These are phyloP conservation scores for Capsella bursapastoris DNA, from an alignment of 345 rosid genomes.

Conservation along the genomic window DNA sequence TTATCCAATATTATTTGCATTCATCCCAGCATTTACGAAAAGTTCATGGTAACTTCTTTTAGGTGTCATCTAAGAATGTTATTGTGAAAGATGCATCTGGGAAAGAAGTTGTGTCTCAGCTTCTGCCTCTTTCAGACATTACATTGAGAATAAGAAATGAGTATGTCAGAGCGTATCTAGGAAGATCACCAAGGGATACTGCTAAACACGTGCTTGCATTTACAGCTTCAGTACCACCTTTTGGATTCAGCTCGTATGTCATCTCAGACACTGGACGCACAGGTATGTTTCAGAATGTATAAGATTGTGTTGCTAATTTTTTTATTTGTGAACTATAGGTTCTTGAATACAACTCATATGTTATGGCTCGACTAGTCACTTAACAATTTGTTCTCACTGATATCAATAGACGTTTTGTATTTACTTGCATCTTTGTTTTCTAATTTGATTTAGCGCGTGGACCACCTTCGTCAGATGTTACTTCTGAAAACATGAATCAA, in stretches of 20 bases:
- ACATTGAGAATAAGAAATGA: constrained; percentile 54
- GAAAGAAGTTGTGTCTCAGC: constrained; percentile 73
- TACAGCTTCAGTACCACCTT: constrained; percentile 85
- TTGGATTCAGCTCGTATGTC: constrained; percentile 84
- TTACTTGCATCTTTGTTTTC: constrained; percentile 28
- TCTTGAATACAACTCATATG: constrained; percentile 19
- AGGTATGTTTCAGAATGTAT: constrained; percentile 54
- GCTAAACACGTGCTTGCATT: constrained; percentile 80
- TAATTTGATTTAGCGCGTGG: constrained; percentile 45
- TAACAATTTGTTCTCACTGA: constrained; percentile 19
- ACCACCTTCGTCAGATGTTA: constrained; percentile 54
- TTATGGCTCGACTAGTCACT: constrained; percentile 19
- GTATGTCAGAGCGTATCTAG: constrained; percentile 77
- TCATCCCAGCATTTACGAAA: constrained; percentile 23
- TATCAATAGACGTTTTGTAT: constrained; percentile 13
- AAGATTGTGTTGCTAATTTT: neutral
- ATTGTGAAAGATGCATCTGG: constrained; percentile 75
- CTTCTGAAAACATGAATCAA: constrained; percentile 51
- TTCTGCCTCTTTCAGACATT: constrained; percentile 69
- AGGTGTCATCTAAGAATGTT: constrained; percentile 68
- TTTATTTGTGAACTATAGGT: constrained; percentile 13
- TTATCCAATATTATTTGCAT: neutral
- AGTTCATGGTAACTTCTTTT: constrained; percentile 3
- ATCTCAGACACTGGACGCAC: constrained; percentile 61
- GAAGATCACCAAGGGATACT: constrained; percentile 55